A percentile compares a stretch with the other conserved stretches of the same genome.
phyloP scores from a whole-genome alignment of 1,284 basidiomycete genomes.

The Cutaneotrichosporon cavernicola region DNA sequence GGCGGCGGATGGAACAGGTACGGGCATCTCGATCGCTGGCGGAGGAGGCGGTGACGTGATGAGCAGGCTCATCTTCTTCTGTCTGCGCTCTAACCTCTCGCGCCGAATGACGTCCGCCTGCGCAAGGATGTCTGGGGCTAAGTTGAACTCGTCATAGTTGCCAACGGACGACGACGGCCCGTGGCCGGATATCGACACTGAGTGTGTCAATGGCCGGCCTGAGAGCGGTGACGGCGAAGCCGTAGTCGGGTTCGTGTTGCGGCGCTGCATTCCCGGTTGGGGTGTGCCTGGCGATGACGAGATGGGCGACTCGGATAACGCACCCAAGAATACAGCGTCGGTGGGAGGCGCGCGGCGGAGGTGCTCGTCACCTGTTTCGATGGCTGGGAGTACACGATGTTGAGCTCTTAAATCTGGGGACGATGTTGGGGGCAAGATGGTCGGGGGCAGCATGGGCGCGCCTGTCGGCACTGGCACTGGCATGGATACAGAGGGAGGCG shows the following conservation, averaged over 20 bases:
- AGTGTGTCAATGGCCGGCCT: conserved; percentile 13
- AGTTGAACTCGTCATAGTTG: conserved; percentile 16
- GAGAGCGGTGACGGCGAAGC: conserved; percentile 17
- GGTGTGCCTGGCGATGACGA: not conserved
- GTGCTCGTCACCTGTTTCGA: conserved; percentile 10
- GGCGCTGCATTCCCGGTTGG: conserved; percentile 31
- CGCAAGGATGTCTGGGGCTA: conserved; percentile 65
- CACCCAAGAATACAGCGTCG: not conserved
- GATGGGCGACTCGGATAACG: not conserved
- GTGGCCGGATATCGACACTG: conserved; percentile 15
- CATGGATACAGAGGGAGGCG: not conserved
- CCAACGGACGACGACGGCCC: not conserved
- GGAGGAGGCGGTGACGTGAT: not conserved
- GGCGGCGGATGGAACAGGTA: conserved; percentile 50
- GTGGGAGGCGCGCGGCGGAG: conserved; percentile 2
- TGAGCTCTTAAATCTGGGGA: conserved; percentile 6
- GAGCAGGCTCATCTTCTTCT: conserved; percentile 55
- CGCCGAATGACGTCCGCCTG: conserved; percentile 78
- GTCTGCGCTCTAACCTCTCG: conserved; percentile 64
- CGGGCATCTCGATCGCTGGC: not conserved
- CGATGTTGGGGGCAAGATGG: not conserved
- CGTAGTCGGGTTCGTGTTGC: conserved; percentile 39
- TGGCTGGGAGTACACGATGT: conserved; percentile 4
- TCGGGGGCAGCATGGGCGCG: not conserved
- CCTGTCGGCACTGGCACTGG: not conserved